Percentiles rank a stretch among this genome's conserved stretches.
These are phyloP conservation scores for Aureobasidium sp. DNA, from an alignment of 2,329 filamentous ascomycete species.

Conservation along the genomic window DNA sequence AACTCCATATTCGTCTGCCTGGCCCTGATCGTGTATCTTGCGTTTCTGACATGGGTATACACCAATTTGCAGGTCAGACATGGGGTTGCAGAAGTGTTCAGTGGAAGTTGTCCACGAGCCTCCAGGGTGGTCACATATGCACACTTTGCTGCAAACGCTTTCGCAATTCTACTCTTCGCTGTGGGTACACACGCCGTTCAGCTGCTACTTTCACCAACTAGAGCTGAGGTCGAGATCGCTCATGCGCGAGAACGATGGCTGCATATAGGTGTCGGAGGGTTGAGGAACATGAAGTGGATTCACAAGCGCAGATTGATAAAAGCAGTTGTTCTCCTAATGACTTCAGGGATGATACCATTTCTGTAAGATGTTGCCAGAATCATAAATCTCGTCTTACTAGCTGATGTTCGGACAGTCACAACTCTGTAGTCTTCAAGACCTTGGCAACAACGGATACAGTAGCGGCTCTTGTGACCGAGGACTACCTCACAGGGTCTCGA, in stretches of 20 bases:
- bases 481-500: not conserved
- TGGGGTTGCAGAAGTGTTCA: not conserved
- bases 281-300: conserved; percentile 4
- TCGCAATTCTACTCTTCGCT: not conserved
- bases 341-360: not conserved
- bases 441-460: conserved; percentile 8
- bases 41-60: conserved; percentile 1
- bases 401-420: not conserved
- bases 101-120: not conserved
- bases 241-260: conserved; percentile 4
- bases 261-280: conserved; percentile 1
- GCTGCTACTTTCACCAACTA: conserved; percentile 1
- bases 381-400: not conserved
- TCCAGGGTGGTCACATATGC: not conserved
- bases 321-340: not conserved
- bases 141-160: not conserved
- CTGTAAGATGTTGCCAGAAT: not conserved
- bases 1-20: not conserved
- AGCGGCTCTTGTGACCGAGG: not conserved
- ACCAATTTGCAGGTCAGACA: not conserved
- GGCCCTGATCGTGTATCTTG: not conserved
- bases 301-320: not conserved
- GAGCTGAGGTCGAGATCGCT: conserved; percentile 1
- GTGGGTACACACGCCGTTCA: not conserved
- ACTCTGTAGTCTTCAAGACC: not conserved